Evolutionary conservation across 805 yeast species (phyloP).

Genomic region (Sungouiella thailandica): DNA sequence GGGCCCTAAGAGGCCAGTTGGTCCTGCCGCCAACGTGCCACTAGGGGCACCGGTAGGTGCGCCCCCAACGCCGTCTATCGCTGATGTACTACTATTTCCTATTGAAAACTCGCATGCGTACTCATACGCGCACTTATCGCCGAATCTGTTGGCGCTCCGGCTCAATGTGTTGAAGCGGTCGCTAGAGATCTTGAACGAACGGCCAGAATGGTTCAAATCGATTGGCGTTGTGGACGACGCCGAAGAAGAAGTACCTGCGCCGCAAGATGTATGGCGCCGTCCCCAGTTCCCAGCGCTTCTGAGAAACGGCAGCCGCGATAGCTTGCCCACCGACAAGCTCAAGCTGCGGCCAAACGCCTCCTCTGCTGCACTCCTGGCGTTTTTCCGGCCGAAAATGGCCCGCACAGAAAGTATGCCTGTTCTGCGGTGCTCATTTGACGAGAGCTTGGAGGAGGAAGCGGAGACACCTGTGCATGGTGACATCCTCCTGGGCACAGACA

Average conservation of each 20-base stretch:
- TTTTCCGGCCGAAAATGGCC: conserved; percentile 33
- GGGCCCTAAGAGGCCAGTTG: too few relatives aligned
- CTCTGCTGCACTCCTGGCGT: conserved; percentile 43
- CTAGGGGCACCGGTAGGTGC: too few relatives aligned
- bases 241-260: conserved; percentile 6
- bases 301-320: conserved; percentile 11
- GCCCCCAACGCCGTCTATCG: conserved; percentile 7
- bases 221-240: conserved; percentile 7
- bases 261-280: conserved; percentile 1
- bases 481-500: background rate
- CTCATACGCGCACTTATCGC: conserved; percentile 78
- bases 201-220: conserved; percentile 45
- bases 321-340: conserved; percentile 8
- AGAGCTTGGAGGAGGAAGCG: background rate
- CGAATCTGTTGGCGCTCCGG: conserved; percentile 72
- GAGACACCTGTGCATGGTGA: background rate
- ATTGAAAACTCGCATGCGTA: conserved; percentile 80
- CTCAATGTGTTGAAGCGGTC: conserved; percentile 72
- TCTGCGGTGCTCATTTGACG: conserved; percentile 2
- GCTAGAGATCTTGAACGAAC: conserved; percentile 62
- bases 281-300: conserved; percentile 4
- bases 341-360: conserved; percentile 41
- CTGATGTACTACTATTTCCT: conserved; percentile 58
- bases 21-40: too few relatives aligned
- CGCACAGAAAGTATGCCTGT: conserved; percentile 36